Base-by-base conservation (phyloP, 257 asterid species). In the Echium plantagineum region DNA sequence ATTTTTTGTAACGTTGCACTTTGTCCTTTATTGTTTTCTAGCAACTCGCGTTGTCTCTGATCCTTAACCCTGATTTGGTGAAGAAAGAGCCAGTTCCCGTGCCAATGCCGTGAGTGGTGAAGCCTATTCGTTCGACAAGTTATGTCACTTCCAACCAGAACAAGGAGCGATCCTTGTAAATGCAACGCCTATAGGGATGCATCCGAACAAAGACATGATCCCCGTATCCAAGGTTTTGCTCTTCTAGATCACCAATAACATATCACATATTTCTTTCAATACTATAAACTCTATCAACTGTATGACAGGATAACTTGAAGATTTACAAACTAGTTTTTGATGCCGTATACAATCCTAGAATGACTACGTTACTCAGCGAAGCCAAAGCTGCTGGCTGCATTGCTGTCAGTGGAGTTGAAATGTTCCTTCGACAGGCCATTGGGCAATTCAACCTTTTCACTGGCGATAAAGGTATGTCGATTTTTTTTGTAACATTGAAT, bases 151-250 rank as follows among this genome's bases (percentile, higher is more conserved):
- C 71, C 64, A 68, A 32, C 91, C 91, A 0, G 85, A 83, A 63
- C 73, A 73, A 61, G 87, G 81, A 54, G 74, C 91, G 9, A 75
- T 83, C 64, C 85, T 83, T 46, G 87, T 87, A 59, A 83, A 83
- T 69, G 91, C 91, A 20, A 83, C 91, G 5, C 91, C 91, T 60
- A 18, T 83, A 52, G 91, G 87, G 76, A 83, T 83, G 91, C 74
- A 83, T 73, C 91, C 91, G 15, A 75, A 81, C 22, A 71, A 51
- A 38, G 73, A 79, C 9, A 69, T 83, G 53, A 79, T 84, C 52
- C 88, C 88, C 17, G 81, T 84, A 60, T 59, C 71, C 1, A 63
- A 81, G 87, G 82, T 77, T 63, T 28, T 18, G 20, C 46, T 35
- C 30, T 63, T 52, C 52, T 31, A 58, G 12, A 26, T 6, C 30